Base-by-base conservation (phyloP, 2,329 filamentous ascomycete species). In the Epichloe elymi region DNA sequence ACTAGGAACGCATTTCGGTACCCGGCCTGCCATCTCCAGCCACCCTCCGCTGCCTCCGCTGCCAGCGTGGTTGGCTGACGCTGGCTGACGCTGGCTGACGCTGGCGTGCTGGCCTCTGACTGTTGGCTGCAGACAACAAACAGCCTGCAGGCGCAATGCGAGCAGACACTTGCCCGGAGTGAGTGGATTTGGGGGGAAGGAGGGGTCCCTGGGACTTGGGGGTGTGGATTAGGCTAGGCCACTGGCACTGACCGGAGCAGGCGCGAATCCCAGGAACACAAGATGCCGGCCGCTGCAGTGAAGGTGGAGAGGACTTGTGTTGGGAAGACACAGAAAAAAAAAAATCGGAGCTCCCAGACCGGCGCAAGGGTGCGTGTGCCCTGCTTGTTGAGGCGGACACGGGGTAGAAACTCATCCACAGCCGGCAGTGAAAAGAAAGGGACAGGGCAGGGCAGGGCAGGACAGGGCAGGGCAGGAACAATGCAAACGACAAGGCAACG, bases 281-380 rank as follows among this genome's bases (percentile, higher is more conserved):
- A 46, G 33, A 46, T 37, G 30, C 33, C 33, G 35, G 44, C 20
- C 20, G 30, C 33, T 17, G 35, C 33, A 14, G 17, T 35, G 20
- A 48, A 47, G 40, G 42, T 40, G 37, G 39, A 15, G 20, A 33
- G 23, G 40, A 19, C 17, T 14, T 30, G 26, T 30, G 26, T 30
- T 30, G 26, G 26, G 26, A 30, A 30, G 26, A 37, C n/a, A 37
- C 38, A 41, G 30, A 19, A 4, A 53, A 26, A 48, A 44, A 4
- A 53, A 51, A 56, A 51, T 5, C 38, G 12, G 51, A 54, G 50
- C 52, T 54, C 50, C 52, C 49, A 40, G 52, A 48, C 56, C 50
- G 51, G 51, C 53, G 51, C 55, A 54, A 52, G 53, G 50, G 49
- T 54, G 51, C 53, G 49, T 30, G 26, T 30, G 26, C 26, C 55